Evolutionary conservation across 176 grass and related monocot genomes (phyloP).

Genomic region (Phoenix dactylifera): DNA sequence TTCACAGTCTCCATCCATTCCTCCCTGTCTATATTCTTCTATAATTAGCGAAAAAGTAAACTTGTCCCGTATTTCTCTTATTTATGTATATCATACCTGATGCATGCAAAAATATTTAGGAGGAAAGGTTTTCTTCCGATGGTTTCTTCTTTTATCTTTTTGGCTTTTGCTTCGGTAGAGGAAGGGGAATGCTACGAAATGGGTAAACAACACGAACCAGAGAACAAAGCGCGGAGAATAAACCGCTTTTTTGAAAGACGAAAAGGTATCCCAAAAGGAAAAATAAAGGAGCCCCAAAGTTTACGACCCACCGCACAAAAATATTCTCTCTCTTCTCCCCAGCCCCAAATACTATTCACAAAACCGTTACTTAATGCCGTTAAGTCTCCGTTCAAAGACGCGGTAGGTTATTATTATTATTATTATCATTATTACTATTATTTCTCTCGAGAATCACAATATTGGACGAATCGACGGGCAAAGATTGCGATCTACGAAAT

Average conservation of each 20-base stretch:
- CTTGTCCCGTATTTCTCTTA: neutral
- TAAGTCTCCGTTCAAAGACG: no score
- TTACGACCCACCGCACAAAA: neutral
- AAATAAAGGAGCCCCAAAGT: constrained; percentile 2
- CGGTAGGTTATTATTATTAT: no score
- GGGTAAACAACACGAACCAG: constrained; percentile 36
- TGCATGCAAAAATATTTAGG: neutral
- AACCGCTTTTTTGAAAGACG: constrained; percentile 25
- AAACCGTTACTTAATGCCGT: neutral
- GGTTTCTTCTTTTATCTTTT: neutral
- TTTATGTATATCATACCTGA: neutral
- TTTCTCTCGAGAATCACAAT: no score
- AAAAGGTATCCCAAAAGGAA: constrained; percentile 13
- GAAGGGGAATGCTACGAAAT: constrained; percentile 9
- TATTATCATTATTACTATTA: no score
- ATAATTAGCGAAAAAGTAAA: no score
- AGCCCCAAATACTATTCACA: neutral
- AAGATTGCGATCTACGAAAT: no score
- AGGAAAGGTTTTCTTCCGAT: neutral
- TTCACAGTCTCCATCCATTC: no score
- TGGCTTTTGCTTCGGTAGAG: neutral
- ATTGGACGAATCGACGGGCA: no score
- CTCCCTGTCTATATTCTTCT: no score
- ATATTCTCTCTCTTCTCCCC: no score
- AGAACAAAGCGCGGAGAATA: constrained; percentile 51